phyloP scores from a whole-genome alignment of 2,329 filamentous ascomycete genomes.

The Epichloe amarillans region DNA sequence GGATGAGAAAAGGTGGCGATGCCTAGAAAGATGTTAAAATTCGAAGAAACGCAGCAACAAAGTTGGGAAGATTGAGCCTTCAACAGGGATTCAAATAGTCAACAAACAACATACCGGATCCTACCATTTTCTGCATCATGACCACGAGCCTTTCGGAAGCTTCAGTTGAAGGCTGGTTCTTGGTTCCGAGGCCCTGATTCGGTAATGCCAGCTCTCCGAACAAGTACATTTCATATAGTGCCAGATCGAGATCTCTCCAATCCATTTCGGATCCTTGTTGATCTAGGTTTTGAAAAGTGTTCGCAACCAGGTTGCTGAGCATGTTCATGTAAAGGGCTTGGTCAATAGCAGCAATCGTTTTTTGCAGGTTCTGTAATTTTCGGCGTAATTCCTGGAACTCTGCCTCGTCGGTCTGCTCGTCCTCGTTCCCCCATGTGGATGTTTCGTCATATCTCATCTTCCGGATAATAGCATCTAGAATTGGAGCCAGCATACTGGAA shows the following conservation, averaged over 20 bases:
- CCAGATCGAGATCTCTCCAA: constrained; percentile 90
- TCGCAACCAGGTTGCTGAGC: constrained; percentile 75
- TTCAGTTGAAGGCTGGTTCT: constrained; percentile 65
- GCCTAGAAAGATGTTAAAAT: constrained; percentile 31
- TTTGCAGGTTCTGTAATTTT: constrained; percentile 78
- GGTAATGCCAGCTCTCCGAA: constrained; percentile 91
- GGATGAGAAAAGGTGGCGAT: constrained; percentile 80
- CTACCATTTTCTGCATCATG: constrained; percentile 94
- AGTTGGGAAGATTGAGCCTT: not conserved
- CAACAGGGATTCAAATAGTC: not conserved
- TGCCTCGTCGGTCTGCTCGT: constrained; percentile 90
- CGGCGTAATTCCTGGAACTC: constrained; percentile 94
- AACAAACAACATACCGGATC: constrained; percentile 53
- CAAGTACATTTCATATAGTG: constrained; percentile 86
- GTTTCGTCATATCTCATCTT: constrained; percentile 99
- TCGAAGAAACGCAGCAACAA: not conserved
- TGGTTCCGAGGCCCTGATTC: constrained; percentile 73
- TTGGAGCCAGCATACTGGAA: constrained; percentile 69
- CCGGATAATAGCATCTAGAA: constrained; percentile 78
- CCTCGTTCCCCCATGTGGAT: constrained; percentile 81
- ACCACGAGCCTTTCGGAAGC: constrained; percentile 71
- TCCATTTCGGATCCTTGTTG: constrained; percentile 64
- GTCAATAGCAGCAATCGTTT: constrained; percentile 81
- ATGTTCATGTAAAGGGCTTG: constrained; percentile 80
- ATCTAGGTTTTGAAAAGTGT: constrained; percentile 70